These are phyloP conservation scores for Rhodamnia rubescens DNA, from an alignment of 345 rosid species.

Conservation along the genomic window DNA sequence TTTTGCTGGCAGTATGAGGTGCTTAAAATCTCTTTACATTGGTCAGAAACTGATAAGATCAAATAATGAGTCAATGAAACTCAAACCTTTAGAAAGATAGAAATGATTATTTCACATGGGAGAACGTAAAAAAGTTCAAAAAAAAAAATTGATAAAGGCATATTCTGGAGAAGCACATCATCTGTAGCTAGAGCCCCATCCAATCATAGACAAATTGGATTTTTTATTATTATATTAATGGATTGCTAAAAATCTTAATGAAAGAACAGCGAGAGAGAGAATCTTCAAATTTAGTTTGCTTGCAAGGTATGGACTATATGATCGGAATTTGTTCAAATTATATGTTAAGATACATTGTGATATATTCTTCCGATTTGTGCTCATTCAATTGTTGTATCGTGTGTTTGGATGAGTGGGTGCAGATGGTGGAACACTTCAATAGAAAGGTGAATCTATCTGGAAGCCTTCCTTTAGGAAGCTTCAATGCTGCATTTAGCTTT, in stretches of 20 bases:
- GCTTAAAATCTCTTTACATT: not conserved
- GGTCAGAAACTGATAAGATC: not conserved
- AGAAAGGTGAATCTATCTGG: constrained; percentile 36
- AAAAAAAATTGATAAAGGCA: not conserved
- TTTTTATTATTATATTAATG: not conserved
- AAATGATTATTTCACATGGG: not conserved
- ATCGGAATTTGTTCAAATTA: not conserved
- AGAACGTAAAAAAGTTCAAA: not conserved
- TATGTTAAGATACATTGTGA: not conserved
- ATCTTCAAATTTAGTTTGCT: not conserved
- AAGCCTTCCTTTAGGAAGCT: constrained; percentile 48
- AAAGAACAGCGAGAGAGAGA: not conserved
- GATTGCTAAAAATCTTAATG: not conserved
- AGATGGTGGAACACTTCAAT: constrained; percentile 63
- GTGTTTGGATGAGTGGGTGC: constrained; percentile 2
- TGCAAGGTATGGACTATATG: not conserved
- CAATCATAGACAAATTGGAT: not conserved
- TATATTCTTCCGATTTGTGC: not conserved
- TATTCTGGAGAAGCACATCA: not conserved
- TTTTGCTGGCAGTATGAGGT: not conserved
- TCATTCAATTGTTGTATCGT: not conserved
- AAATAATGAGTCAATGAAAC: not conserved
- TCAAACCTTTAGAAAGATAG: not conserved
- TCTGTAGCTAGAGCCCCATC: not conserved
- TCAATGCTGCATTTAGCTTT: constrained; percentile 56